phyloP scores from a whole-genome alignment of 306 rosid genomes.

The Chamaecrista fasciculata region DNA sequence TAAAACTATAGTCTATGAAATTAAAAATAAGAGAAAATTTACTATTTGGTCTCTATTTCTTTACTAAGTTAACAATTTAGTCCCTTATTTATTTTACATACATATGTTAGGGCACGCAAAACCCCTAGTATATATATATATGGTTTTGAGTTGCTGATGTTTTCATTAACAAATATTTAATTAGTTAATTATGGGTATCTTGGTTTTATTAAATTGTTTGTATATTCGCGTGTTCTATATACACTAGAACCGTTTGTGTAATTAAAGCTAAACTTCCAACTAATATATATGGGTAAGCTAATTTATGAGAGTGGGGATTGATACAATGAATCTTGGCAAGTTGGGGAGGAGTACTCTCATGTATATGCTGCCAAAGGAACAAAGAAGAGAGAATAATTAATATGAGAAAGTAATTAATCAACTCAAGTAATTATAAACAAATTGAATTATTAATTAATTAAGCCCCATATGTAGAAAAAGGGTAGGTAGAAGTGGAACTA shows the following conservation, averaged over 20 bases:
- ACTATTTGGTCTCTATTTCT: too few relatives aligned
- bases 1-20: too few relatives aligned
- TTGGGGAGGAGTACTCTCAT: conserved; percentile 25
- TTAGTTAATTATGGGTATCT: neutral
- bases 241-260: neutral
- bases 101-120: too few relatives aligned
- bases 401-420: conserved; percentile 8
- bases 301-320: neutral
- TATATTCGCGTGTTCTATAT: neutral
- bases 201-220: neutral
- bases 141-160: neutral
- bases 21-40: too few relatives aligned
- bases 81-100: too few relatives aligned
- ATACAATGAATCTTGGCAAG: conserved; percentile 21
- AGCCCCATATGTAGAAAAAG: neutral
- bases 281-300: neutral
- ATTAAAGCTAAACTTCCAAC: conserved; percentile 1
- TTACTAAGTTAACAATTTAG: too few relatives aligned
- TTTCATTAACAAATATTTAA: neutral
- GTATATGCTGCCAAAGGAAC: neutral
- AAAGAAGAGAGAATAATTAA: neutral
- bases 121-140: neutral
- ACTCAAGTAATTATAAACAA: neutral
- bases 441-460: conserved; percentile 11
- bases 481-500: conserved; percentile 24